Percentiles rank a stretch among this genome's conserved stretches.
Conservation (phyloP, 305 asterid genomes). For the Fraxinus platypoda region DNA sequence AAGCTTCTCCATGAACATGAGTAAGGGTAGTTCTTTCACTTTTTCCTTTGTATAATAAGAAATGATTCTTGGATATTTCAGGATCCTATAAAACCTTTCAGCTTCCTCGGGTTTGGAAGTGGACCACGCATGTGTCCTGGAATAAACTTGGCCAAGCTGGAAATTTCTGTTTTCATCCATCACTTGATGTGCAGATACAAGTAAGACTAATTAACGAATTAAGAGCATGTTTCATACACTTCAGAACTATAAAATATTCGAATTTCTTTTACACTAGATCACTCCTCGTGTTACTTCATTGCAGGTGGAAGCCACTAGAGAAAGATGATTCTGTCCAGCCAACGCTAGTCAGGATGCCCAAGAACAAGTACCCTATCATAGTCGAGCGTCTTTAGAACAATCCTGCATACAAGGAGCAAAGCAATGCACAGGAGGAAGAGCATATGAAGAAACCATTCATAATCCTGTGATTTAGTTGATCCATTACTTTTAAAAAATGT, state of each 20-base stretch:
- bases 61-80: slow-evolving; percentile 9
- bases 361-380: slow-evolving; percentile 70
- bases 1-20: slow-evolving; percentile 24
- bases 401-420: slow-evolving; percentile 6
- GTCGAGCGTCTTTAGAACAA: slow-evolving; percentile 51
- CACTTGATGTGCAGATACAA: slow-evolving; percentile 78
- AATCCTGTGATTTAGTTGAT: background rate
- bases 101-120: slow-evolving; percentile 82
- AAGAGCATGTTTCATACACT: background rate
- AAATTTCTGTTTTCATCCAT: slow-evolving; percentile 70
- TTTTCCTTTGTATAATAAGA: background rate
- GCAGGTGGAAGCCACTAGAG: slow-evolving; percentile 76
- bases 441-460: background rate
- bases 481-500: background rate
- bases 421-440: background rate
- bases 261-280: background rate
- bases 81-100: slow-evolving; percentile 66
- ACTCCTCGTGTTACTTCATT: background rate
- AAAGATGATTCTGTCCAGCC: slow-evolving; percentile 63
- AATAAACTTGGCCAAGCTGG: slow-evolving; percentile 84
- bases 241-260: background rate
- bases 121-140: slow-evolving; percentile 94
- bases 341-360: slow-evolving; percentile 79
- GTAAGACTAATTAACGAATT: slow-evolving; percentile 30
- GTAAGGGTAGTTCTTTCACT: background rate